These are phyloP conservation scores for Colletotrichum cereale DNA, from an alignment of 2,329 filamentous ascomycete genomes.

Conservation along the genomic window DNA sequence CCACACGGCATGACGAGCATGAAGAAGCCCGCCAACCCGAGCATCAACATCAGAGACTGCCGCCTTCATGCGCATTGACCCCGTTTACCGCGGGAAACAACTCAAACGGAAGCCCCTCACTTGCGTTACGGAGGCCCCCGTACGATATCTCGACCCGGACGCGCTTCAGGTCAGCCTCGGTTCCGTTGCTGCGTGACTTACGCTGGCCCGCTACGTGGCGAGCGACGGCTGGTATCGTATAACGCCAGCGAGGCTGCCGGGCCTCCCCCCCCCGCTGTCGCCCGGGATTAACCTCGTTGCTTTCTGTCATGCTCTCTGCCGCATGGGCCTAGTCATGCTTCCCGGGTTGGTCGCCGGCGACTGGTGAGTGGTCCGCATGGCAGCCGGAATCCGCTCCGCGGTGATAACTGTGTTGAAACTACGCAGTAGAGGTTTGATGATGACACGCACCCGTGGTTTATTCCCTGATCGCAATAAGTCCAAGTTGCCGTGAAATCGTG, in stretches of 20 bases:
- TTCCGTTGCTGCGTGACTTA: neutral
- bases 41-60: neutral
- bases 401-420: neutral
- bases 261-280: neutral
- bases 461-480: neutral
- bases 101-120: neutral
- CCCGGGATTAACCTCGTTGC: conserved; percentile 32
- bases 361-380: neutral
- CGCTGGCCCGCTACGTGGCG: conserved; percentile 22
- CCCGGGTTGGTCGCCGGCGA: neutral
- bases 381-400: conserved; percentile 1
- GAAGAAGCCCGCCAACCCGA: neutral
- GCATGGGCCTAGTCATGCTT: neutral
- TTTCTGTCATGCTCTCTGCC: conserved; percentile 12
- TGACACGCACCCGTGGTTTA: neutral
- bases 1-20: neutral
- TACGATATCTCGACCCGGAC: neutral
- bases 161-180: conserved; percentile 11
- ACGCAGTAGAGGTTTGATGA: neutral
- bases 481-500: neutral
- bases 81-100: neutral
- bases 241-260: conserved; percentile 18
- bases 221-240: neutral
- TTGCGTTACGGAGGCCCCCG: neutral
- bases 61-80: conserved; percentile 24